These are phyloP conservation scores for Lepiota subincarnata DNA, from an alignment of 768 basidiomycete genomes.

Conservation along the genomic window DNA sequence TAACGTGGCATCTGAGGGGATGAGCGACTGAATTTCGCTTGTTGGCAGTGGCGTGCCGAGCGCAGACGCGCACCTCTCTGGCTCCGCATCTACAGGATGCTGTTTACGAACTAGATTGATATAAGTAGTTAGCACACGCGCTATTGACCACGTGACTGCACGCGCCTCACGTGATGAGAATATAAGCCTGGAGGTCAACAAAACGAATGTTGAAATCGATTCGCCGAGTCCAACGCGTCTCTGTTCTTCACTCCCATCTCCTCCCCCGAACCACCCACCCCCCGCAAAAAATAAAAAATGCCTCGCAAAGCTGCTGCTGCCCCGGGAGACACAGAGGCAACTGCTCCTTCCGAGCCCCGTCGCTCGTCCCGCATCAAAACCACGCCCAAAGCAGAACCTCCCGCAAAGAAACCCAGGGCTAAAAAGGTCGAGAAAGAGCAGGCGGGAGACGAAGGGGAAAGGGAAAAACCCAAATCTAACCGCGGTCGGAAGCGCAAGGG, in stretches of 20 bases:
- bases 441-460: conserved; percentile 31
- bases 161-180: conserved; percentile 33
- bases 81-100: conserved; percentile 33
- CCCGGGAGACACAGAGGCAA: conserved; percentile 33
- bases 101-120: conserved; percentile 33
- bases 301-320: conserved; percentile 65
- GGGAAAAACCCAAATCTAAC: conserved; percentile 52
- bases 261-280: not conserved
- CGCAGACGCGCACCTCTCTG: conserved; percentile 31
- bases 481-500: conserved; percentile 43
- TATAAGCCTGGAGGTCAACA: conserved; percentile 25
- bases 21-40: not conserved
- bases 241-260: conserved; percentile 10
- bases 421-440: conserved; percentile 48
- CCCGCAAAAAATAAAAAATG: conserved; percentile 35
- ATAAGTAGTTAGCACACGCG: not conserved
- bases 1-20: not conserved
- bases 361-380: conserved; percentile 77
- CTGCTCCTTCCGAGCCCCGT: conserved; percentile 48
- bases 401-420: conserved; percentile 59
- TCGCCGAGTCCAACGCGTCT: conserved; percentile 25
- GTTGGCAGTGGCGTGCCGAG: conserved; percentile 34
- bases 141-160: conserved; percentile 16
- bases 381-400: conserved; percentile 50
- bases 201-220: conserved; percentile 29